Conservation (phyloP, 805 yeast genomes). For the Candida fluviatilis region DNA sequence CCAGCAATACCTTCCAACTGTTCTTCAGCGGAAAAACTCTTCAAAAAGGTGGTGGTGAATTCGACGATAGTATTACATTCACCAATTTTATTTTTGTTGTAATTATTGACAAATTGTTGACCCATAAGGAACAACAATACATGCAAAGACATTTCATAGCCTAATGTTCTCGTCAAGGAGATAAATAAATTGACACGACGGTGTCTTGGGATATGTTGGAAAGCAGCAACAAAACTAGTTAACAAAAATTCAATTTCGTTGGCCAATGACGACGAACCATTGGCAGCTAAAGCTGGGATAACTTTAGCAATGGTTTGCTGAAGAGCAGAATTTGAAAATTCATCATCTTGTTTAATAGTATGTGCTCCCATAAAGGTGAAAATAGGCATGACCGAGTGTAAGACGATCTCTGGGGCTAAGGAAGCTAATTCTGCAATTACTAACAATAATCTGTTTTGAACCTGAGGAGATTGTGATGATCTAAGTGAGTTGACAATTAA, state of each 20-base stretch:
- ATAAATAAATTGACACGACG: conserved; percentile 84
- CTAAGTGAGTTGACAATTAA: conserved; percentile 87
- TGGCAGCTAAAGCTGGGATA: conserved; percentile 71
- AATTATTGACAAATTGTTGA: conserved; percentile 53
- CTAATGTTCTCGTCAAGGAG: conserved; percentile 72
- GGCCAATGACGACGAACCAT: conserved; percentile 42
- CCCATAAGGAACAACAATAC: conserved; percentile 75
- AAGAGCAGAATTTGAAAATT: conserved; percentile 85
- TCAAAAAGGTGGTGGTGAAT: conserved; percentile 66
- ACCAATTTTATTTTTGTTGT: conserved; percentile 52
- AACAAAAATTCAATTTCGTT: conserved; percentile 77
- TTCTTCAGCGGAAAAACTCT: conserved; percentile 62
- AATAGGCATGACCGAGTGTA: conserved; percentile 98
- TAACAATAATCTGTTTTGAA: conserved; percentile 80
- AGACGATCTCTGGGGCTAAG: conserved; percentile 82
- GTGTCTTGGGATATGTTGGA: conserved; percentile 93
- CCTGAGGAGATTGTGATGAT: conserved; percentile 87
- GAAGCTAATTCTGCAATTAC: conserved; percentile 86
- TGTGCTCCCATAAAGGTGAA: conserved; percentile 99
- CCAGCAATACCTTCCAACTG: conserved; percentile 55
- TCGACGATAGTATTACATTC: conserved; percentile 70
- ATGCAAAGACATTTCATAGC: conserved; percentile 62
- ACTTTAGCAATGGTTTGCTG: conserved; percentile 88
- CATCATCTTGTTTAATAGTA: conserved; percentile 94
- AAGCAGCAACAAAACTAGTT: conserved; percentile 89